phyloP scores from a whole-genome alignment of 441 rosid genomes.

The Bruguiera hainesii region DNA sequence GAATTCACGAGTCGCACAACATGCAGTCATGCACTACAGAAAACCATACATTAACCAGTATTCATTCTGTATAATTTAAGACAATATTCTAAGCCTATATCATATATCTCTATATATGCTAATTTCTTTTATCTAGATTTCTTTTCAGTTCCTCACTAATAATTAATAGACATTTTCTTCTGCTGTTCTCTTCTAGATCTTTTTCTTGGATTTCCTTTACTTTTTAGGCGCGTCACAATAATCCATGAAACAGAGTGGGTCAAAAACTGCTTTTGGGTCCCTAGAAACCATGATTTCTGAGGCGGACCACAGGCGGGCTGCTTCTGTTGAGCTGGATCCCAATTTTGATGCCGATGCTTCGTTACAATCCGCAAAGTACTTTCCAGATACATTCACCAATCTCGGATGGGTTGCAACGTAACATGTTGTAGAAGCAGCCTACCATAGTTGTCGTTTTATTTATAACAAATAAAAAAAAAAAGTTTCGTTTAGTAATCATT shows the following conservation, averaged over 20 bases:
- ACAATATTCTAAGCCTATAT: too few species aligned
- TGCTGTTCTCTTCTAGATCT: not conserved
- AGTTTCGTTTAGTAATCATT: too few species aligned
- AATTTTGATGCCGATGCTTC: slow-evolving; percentile 66
- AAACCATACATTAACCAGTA: too few species aligned
- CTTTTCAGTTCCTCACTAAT: not conserved
- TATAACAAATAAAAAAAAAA: too few species aligned
- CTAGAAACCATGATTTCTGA: slow-evolving; percentile 69
- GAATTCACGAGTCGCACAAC: too few species aligned
- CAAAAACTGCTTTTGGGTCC: slow-evolving; percentile 46
- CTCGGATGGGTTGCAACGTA: slow-evolving; percentile 67
- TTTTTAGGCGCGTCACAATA: slow-evolving; percentile 6
- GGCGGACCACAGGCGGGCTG: slow-evolving; percentile 68
- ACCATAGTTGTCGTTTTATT: not conserved
- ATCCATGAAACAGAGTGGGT: slow-evolving; percentile 30
- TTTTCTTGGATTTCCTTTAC: not conserved
- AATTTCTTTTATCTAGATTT: not conserved
- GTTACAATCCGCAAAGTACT: slow-evolving; percentile 79
- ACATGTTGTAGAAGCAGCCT: slow-evolving; percentile 92
- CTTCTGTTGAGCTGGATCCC: slow-evolving; percentile 64
- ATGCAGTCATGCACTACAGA: too few species aligned
- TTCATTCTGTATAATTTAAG: too few species aligned
- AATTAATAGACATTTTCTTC: not conserved
- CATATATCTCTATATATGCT: too few species aligned
- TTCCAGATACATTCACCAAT: slow-evolving; percentile 49